These are phyloP conservation scores for Acanthamoeba polyphaga DNA, from an alignment of 208 protist genomes.

Conservation along the genomic window DNA sequence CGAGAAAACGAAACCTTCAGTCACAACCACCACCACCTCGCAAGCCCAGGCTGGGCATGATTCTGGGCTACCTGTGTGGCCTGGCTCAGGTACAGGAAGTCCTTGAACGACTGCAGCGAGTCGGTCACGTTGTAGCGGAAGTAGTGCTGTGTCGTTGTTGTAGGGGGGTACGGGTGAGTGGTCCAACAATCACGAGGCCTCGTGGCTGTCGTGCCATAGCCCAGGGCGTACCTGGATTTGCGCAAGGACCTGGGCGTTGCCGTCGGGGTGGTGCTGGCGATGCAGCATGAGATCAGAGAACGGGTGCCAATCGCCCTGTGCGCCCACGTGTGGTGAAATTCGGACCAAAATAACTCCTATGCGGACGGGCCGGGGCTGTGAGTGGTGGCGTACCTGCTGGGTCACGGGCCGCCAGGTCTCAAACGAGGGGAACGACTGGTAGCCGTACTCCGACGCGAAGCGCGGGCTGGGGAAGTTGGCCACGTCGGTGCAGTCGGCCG, in stretches of 20 bases:
- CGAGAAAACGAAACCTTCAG: too few species aligned
- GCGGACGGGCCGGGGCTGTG: too few species aligned
- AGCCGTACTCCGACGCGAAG: constrained; percentile 7
- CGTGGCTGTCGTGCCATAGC: too few species aligned
- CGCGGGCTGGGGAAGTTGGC: constrained; percentile 14
- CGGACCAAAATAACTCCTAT: too few species aligned
- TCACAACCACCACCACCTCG: too few species aligned
- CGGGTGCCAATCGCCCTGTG: not conserved
- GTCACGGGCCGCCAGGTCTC: constrained; percentile 8
- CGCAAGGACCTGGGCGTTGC: not conserved
- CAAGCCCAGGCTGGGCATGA: too few species aligned
- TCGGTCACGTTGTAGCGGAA: constrained; percentile 30
- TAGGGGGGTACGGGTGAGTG: not conserved
- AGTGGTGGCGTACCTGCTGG: not conserved
- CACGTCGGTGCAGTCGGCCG: constrained; percentile 20
- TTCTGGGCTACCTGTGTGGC: not conserved
- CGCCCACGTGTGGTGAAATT: too few species aligned
- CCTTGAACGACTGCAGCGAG: constrained; percentile 8
- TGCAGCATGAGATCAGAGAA: constrained; percentile 24
- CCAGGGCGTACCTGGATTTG: not conserved
- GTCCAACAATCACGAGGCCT: not conserved
- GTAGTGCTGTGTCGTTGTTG: not conserved
- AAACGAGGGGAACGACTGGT: not conserved
- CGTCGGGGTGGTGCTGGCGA: constrained; percentile 7
- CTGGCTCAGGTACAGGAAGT: constrained; percentile 36